These are phyloP conservation scores for Syzygium jambos DNA, from an alignment of 345 rosid genomes.

Conservation along the genomic window DNA sequence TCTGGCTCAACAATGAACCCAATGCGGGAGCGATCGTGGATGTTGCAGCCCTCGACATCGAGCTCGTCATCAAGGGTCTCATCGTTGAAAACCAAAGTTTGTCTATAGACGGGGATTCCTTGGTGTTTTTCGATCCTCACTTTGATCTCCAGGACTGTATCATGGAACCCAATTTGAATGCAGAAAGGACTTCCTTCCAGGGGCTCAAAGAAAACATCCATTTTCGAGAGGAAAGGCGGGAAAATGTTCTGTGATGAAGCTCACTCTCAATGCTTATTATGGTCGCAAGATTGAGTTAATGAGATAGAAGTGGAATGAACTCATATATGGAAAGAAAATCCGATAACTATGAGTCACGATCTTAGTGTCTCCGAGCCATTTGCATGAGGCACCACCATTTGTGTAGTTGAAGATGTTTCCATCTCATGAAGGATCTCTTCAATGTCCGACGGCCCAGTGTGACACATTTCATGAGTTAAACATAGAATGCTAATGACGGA, in stretches of 20 bases:
- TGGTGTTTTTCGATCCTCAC: slow-evolving; percentile 8
- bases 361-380: background rate
- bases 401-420: background rate
- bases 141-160: slow-evolving; percentile 26
- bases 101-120: slow-evolving; percentile 11
- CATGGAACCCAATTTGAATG: slow-evolving; percentile 21
- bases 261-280: background rate
- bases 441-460: background rate
- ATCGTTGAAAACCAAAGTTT: slow-evolving; percentile 24
- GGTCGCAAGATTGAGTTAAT: background rate
- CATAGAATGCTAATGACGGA: background rate
- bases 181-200: slow-evolving; percentile 9
- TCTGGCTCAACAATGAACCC: slow-evolving; percentile 7
- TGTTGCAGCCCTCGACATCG: slow-evolving; percentile 9
- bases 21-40: slow-evolving; percentile 14
- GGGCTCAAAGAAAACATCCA: slow-evolving; percentile 25
- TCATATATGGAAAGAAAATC: background rate
- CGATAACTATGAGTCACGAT: background rate
- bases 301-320: background rate
- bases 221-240: background rate
- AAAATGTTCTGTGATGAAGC: background rate
- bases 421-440: background rate
- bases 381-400: background rate
- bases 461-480: background rate
- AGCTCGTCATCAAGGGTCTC: slow-evolving; percentile 12